Conservation (phyloP, 805 yeast genomes). For the Teunomyces kruisii region DNA sequence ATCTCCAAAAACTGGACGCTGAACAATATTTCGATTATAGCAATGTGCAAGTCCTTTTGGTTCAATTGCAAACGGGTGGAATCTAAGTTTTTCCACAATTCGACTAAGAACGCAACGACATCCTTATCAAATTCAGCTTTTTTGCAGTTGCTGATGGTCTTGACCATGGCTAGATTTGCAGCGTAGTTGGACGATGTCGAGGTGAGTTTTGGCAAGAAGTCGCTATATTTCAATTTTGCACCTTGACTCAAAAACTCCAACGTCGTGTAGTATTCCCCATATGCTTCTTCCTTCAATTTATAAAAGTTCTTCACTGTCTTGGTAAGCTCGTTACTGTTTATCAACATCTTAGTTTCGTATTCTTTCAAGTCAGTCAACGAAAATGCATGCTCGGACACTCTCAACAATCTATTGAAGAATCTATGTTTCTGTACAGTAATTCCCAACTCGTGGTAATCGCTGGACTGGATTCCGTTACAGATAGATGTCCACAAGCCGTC, state of each 20-base stretch:
- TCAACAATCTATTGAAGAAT: slow-evolving; percentile 25
- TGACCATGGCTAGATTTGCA: slow-evolving; percentile 25
- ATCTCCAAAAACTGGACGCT: slow-evolving; percentile 38
- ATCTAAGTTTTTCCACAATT: slow-evolving; percentile 59
- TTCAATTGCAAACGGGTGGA: slow-evolving; percentile 61
- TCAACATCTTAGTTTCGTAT: slow-evolving; percentile 18
- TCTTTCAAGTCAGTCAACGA: slow-evolving; percentile 12
- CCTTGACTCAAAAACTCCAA: slow-evolving; percentile 7
- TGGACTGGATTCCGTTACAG: slow-evolving; percentile 16
- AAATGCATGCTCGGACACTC: slow-evolving; percentile 11
- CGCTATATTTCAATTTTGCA: neutral
- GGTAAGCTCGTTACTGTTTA: slow-evolving; percentile 18
- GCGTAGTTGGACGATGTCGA: slow-evolving; percentile 21
- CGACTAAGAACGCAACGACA: slow-evolving; percentile 33
- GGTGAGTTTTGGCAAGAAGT: slow-evolving; percentile 11
- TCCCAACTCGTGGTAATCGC: slow-evolving; percentile 19
- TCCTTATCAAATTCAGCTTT: slow-evolving; percentile 8
- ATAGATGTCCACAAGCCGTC: slow-evolving; percentile 17
- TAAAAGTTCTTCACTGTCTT: slow-evolving; percentile 36
- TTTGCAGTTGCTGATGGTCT: slow-evolving; percentile 12
- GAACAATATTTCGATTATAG: slow-evolving; percentile 52
- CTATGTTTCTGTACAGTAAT: slow-evolving; percentile 20
- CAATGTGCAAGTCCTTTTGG: slow-evolving; percentile 63
- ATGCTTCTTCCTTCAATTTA: slow-evolving; percentile 42
- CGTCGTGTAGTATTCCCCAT: slow-evolving; percentile 26